Conservation (phyloP, 306 rosid genomes). For the Pyrus communis region DNA sequence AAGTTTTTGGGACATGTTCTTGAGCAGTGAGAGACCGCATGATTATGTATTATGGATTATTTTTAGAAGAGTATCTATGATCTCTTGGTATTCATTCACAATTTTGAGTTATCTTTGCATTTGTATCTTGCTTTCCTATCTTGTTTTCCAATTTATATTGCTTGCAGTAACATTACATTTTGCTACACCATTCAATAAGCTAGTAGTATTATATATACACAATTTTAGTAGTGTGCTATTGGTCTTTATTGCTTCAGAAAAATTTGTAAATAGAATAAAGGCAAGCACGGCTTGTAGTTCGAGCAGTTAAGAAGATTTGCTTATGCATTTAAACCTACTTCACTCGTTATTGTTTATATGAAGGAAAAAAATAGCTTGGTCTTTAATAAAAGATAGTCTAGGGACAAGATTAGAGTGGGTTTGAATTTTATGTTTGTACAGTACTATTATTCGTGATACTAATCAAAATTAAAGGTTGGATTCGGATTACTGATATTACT, state of each 20-base stretch:
- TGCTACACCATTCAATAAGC: background rate
- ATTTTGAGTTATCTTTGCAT: constrained; percentile 4
- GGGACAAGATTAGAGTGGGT: background rate
- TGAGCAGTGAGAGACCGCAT: background rate
- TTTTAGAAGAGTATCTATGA: background rate
- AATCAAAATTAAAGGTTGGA: background rate
- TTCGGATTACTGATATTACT: background rate
- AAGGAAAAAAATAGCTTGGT: no score
- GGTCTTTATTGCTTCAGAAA: background rate
- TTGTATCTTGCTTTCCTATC: background rate
- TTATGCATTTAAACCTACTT: background rate
- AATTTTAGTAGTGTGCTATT: background rate
- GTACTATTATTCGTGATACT: background rate
- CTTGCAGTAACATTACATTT: background rate
- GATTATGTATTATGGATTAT: background rate
- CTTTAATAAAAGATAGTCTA: background rate
- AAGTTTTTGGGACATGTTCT: constrained; percentile 8
- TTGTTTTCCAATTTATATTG: background rate
- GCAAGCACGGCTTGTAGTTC: no score
- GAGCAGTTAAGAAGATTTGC: background rate
- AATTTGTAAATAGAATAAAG: background rate
- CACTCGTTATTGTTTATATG: background rate
- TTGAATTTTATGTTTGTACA: no score
- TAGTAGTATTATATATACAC: no score
- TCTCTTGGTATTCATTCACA: constrained; percentile 2